Conservation (phyloP, 345 rosid species). For the Linum trigynum region DNA sequence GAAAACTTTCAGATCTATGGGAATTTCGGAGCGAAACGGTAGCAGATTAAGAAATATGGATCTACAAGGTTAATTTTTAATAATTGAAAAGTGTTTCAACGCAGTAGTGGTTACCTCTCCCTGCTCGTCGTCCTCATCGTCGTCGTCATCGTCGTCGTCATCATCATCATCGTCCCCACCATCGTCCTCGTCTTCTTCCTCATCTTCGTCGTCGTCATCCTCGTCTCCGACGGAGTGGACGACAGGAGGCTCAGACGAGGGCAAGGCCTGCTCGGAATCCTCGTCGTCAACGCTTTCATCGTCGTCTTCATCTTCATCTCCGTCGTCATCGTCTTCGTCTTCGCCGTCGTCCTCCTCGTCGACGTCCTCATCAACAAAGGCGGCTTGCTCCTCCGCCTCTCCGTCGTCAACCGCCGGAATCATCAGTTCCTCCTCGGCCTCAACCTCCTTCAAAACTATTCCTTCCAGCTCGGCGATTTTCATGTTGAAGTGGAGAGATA, state of each 20-base stretch:
- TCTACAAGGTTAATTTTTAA: too few relatives aligned
- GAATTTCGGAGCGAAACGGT: too few relatives aligned
- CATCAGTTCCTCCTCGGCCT: slow-evolving; percentile 11
- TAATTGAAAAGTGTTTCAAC: background rate
- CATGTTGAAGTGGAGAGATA: slow-evolving; percentile 23
- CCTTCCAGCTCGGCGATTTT: slow-evolving; percentile 42
- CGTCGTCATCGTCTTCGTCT: slow-evolving; percentile 28
- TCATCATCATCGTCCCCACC: slow-evolving; percentile 43
- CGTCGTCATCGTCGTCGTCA: slow-evolving; percentile 40
- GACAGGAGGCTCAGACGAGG: slow-evolving; percentile 47
- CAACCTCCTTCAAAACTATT: slow-evolving; percentile 21
- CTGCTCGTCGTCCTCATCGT: slow-evolving; percentile 23
- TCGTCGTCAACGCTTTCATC: slow-evolving; percentile 30
- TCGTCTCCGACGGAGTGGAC: slow-evolving; percentile 44
- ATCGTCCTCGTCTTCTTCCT: slow-evolving; percentile 36
- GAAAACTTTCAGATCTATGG: too few relatives aligned
- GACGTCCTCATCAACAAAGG: slow-evolving; percentile 13
- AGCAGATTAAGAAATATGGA: too few relatives aligned
- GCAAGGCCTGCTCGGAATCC: slow-evolving; percentile 48
- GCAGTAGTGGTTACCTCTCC: slow-evolving; percentile 1
- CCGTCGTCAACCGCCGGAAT: slow-evolving; percentile 8
- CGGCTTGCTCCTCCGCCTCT: slow-evolving; percentile 16
- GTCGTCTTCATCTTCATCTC: slow-evolving; percentile 27
- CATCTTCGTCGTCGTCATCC: slow-evolving; percentile 45
- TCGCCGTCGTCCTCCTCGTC: slow-evolving; percentile 39